These are phyloP conservation scores for Limnanthes douglasii DNA, from an alignment of 345 rosid genomes.

Conservation along the genomic window DNA sequence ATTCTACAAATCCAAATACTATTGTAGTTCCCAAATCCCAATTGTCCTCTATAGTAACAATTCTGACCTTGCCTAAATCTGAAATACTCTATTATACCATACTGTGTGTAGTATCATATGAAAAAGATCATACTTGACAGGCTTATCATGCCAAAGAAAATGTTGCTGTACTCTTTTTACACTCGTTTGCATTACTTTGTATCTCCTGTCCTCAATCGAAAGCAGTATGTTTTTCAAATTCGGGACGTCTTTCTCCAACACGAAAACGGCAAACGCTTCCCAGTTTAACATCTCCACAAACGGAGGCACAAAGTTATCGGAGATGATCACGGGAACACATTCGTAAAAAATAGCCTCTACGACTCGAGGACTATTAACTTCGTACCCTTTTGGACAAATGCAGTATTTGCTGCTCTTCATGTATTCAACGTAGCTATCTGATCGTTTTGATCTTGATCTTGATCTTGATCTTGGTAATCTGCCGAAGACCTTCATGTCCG, in stretches of 20 bases:
- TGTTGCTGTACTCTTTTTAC: conserved; percentile 60
- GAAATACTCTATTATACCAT: conserved; percentile 78
- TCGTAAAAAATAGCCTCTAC: conserved; percentile 62
- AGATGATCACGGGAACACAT: conserved; percentile 72
- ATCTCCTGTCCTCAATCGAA: conserved; percentile 43
- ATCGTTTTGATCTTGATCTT: conserved; percentile 25
- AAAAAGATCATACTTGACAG: conserved; percentile 73
- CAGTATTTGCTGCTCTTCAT: conserved; percentile 78
- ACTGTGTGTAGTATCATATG: conserved; percentile 91
- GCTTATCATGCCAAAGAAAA: conserved; percentile 68
- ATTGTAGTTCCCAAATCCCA: no score
- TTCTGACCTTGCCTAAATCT: no score
- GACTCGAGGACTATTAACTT: conserved; percentile 75
- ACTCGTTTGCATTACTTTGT: conserved; percentile 43
- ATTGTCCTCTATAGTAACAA: no score
- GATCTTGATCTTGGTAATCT: conserved; percentile 37
- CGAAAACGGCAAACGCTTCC: conserved; percentile 61
- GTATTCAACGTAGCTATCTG: conserved; percentile 26
- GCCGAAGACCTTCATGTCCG: conserved; percentile 68
- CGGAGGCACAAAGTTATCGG: conserved; percentile 79
- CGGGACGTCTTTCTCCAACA: conserved; percentile 58
- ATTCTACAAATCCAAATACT: no score
- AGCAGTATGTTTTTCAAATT: conserved; percentile 50
- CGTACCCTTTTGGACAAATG: conserved; percentile 74
- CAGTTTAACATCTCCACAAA: conserved; percentile 65